Evolutionary conservation across 257 asterid genomes (phyloP).

Genomic region (Ilex aquifolium): DNA sequence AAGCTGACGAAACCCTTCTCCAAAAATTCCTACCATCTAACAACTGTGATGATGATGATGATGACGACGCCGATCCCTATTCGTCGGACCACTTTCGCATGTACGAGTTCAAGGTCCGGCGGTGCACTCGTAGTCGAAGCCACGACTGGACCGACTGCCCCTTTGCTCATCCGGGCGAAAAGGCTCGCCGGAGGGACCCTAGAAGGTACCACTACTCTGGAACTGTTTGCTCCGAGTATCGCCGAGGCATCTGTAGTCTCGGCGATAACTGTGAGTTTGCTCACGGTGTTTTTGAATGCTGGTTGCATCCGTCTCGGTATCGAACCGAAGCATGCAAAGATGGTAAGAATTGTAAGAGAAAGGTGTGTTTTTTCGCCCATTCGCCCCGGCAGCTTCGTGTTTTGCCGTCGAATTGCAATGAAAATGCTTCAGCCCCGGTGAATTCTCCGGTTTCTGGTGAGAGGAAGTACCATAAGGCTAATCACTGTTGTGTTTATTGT

Average conservation of each 20-base stretch:
- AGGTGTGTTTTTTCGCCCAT: constrained; percentile 91
- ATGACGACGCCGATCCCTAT: constrained; percentile 60
- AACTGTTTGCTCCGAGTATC: constrained; percentile 71
- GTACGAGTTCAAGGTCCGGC: constrained; percentile 85
- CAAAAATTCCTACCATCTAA: constrained; percentile 72
- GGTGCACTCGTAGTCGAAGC: constrained; percentile 86
- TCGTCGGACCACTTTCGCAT: constrained; percentile 85
- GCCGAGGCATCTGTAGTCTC: constrained; percentile 62
- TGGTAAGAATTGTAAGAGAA: constrained; percentile 82
- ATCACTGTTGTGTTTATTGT: constrained; percentile 57
- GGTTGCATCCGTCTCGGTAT: constrained; percentile 90
- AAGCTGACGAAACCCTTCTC: constrained; percentile 37
- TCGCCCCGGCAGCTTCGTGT: constrained; percentile 79
- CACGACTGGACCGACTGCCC: constrained; percentile 99
- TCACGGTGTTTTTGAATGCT: constrained; percentile 93
- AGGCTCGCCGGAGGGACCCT: constrained; percentile 93
- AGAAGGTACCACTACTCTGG: constrained; percentile 70
- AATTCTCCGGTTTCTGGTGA: constrained; percentile 20
- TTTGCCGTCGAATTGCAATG: constrained; percentile 32
- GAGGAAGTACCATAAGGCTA: constrained; percentile 12
- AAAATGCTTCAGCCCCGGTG: constrained; percentile 9
- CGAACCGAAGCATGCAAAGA: constrained; percentile 96
- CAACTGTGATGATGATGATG: constrained; percentile 30
- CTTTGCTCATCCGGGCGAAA: constrained; percentile 93
- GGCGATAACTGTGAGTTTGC: constrained; percentile 81